Evolutionary conservation across 805 yeast species (phyloP).

Genomic region (Cyberlindnera veronae): DNA sequence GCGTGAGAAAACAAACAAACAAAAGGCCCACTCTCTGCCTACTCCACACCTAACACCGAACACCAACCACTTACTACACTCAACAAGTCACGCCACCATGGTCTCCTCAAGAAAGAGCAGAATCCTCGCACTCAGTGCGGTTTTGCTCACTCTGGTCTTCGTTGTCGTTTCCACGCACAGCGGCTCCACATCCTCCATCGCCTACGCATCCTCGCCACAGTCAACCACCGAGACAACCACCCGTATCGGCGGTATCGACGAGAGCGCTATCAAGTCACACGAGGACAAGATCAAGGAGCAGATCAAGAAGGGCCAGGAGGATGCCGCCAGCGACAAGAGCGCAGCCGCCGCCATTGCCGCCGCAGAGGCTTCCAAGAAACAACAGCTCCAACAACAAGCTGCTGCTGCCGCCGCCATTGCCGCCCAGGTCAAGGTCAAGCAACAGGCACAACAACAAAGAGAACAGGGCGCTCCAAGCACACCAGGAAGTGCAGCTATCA

Average conservation of each 20-base stretch:
- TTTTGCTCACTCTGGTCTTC: conserved; percentile 35
- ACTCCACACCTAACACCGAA: not conserved
- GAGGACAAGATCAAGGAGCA: conserved; percentile 30
- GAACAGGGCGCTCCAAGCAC: not conserved
- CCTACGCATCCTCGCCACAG: not conserved
- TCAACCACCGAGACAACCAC: conserved; percentile 15
- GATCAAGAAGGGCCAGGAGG: conserved; percentile 7
- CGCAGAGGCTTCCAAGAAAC: conserved; percentile 7
- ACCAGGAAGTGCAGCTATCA: conserved; percentile 5
- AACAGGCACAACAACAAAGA: not conserved
- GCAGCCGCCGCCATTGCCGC: not conserved
- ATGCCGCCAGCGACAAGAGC: conserved; percentile 1
- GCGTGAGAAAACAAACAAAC: not conserved
- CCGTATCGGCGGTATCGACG: conserved; percentile 37
- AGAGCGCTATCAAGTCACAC: conserved; percentile 36
- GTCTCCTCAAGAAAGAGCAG: conserved; percentile 34
- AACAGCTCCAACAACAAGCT: not conserved
- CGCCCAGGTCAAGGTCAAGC: not conserved
- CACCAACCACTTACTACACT: not conserved
- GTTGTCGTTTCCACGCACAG: conserved; percentile 32
- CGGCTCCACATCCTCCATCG: conserved; percentile 2
- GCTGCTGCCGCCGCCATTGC: not conserved
- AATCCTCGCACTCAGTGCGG: conserved; percentile 39
- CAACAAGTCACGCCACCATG: not conserved
- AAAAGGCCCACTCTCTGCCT: not conserved